Percentiles rank a stretch among this genome's conserved stretches.
Evolutionary conservation across 2,329 filamentous ascomycete genomes (phyloP).

Genomic region (Penicillium frequentans): DNA sequence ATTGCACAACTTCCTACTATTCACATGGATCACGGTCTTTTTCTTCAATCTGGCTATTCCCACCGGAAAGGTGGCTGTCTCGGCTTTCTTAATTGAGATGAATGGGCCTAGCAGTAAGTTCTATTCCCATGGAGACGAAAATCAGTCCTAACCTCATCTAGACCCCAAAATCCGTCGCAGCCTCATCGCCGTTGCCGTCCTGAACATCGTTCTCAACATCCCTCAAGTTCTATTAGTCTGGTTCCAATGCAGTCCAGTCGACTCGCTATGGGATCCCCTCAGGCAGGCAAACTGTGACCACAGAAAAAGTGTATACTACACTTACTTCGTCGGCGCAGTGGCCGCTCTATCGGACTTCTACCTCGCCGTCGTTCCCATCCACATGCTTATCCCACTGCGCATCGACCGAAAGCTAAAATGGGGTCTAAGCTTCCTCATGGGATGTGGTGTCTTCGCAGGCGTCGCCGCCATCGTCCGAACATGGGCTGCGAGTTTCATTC

Average conservation of each 20-base stretch:
- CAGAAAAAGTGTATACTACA: slow-evolving; percentile 20
- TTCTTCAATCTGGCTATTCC: slow-evolving; percentile 25
- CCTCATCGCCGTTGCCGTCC: slow-evolving; percentile 16
- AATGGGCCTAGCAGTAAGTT: slow-evolving; percentile 21
- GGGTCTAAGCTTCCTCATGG: slow-evolving; percentile 24
- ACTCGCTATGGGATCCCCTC: slow-evolving; percentile 19
- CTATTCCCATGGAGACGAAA: background rate
- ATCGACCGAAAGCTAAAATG: slow-evolving; percentile 24
- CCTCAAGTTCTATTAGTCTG: slow-evolving; percentile 20
- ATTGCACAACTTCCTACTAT: slow-evolving; percentile 20
- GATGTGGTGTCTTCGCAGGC: slow-evolving; percentile 22
- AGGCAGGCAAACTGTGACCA: slow-evolving; percentile 18
- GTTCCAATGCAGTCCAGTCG: slow-evolving; percentile 19
- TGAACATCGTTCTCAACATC: slow-evolving; percentile 23
- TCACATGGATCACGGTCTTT: slow-evolving; percentile 23
- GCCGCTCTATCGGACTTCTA: slow-evolving; percentile 22
- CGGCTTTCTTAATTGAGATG: slow-evolving; percentile 22
- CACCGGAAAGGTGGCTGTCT: slow-evolving; percentile 21
- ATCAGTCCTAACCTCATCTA: background rate
- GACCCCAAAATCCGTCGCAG: slow-evolving; percentile 22
- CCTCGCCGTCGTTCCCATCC: slow-evolving; percentile 20
- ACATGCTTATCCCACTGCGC: slow-evolving; percentile 18
- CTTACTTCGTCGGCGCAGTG: slow-evolving; percentile 20
- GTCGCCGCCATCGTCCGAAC: slow-evolving; percentile 22
- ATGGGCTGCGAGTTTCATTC: slow-evolving; percentile 20